Percentiles rank a stretch among this genome's conserved stretches.
Conservation (phyloP, 208 protist species). For the Porcisia deanei region DNA sequence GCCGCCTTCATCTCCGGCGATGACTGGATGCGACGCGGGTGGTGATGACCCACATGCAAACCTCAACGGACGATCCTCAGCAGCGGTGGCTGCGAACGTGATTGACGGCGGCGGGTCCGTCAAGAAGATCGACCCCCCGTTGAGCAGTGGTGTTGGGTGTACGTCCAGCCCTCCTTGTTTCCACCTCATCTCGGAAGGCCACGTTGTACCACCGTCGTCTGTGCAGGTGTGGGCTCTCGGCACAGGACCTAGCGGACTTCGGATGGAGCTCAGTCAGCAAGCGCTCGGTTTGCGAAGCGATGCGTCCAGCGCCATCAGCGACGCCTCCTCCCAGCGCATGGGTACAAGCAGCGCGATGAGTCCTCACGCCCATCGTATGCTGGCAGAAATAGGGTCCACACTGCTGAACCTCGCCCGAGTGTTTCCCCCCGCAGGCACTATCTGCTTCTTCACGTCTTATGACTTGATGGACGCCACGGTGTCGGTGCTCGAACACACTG, state of each 20-base stretch:
- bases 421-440: constrained; percentile 90
- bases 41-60: not conserved
- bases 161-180: constrained; percentile 11
- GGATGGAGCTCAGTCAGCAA: constrained; percentile 60
- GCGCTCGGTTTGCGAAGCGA: not conserved
- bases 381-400: constrained; percentile 63
- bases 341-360: not conserved
- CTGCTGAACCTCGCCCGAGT: constrained; percentile 90
- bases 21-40: not conserved
- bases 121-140: not conserved
- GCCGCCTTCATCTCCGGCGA: not conserved
- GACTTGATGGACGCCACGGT: constrained; percentile 70
- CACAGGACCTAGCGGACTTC: constrained; percentile 53
- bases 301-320: not conserved
- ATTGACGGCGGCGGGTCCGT: not conserved
- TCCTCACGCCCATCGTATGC: constrained; percentile 17
- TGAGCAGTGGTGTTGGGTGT: not conserved
- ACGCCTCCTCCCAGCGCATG: not conserved
- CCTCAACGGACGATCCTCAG: not conserved
- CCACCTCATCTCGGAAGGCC: constrained; percentile 62
- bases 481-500: constrained; percentile 32
- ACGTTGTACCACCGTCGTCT: constrained; percentile 85
- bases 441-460: constrained; percentile 96
- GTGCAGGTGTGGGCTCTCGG: constrained; percentile 70
- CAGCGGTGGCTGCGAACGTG: not conserved